Base-by-base conservation (phyloP, 495 filamentous ascomycete species). In the Xylaria venustula region DNA sequence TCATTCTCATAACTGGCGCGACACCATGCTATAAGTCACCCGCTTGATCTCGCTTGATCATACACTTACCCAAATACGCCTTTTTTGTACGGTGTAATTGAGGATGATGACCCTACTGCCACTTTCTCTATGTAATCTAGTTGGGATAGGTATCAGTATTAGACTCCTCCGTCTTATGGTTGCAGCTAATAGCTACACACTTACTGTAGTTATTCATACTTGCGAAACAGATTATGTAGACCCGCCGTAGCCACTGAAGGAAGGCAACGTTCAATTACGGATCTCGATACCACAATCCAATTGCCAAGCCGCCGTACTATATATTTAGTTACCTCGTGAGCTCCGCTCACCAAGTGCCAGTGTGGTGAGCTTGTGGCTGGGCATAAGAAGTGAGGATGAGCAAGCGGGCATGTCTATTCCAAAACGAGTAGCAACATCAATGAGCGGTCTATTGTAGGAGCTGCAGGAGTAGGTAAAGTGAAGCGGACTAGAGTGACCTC, bases 281-380 rank as follows among this genome's bases (percentile, higher is more conserved):
- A 12, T 54, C 36, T 55, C n/a, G 40, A 34, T 55, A 3, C 14
- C 12, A 30, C 7, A 15, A 42, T 54, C 42, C 23, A 23, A 41
- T 14, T 12, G 51, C 51, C 51, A 54, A 54, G 36, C 26, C 36
- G 51, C 51, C 7, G 51, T 54, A 36, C 51, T 5, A 42, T 54
- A 8, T 22, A 28, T 54, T 30, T 26, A 23, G 36, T 42, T 20
- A 54, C 36, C 41, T 30, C 15, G 36, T 42, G 22, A 36, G 19
- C 36, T 28, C 2, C 19, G 34, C 32, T 34, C 49, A 37, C 49
- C 23, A 52, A 52, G 11, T 28, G 51, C 51, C 51, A 41, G 19
- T 22, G 15, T 54, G 36, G 22, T 54, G 51, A 54, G 36, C 51
- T 54, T 36, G 40, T 30, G 36, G 36, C 22, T 54, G 1, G 22